Evolutionary conservation across 768 basidiomycete species (phyloP).

Genomic region (Calocybe gangraenosa): DNA sequence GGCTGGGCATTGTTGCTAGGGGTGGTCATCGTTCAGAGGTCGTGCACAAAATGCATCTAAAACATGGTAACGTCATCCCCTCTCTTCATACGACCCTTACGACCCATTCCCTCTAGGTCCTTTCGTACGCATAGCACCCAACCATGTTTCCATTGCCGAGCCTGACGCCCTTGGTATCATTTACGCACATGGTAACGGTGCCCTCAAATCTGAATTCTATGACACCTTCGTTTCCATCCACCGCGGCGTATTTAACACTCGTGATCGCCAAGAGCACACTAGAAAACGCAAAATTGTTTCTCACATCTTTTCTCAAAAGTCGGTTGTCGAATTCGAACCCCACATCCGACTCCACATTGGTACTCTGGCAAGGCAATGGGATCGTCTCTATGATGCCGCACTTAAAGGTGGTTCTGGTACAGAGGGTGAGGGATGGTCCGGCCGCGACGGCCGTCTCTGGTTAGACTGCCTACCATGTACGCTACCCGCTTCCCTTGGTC

Average conservation of each 20-base stretch:
- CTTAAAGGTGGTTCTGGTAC: conserved; percentile 50
- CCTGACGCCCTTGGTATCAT: conserved; percentile 72
- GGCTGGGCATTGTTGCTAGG: conserved; percentile 64
- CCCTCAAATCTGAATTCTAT: conserved; percentile 75
- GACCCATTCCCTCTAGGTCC: conserved; percentile 42
- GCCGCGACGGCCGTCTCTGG: conserved; percentile 62
- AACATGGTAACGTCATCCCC: conserved; percentile 48
- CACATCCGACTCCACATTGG: conserved; percentile 60
- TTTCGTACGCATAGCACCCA: conserved; percentile 69
- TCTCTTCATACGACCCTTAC: neutral
- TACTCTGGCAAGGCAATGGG: conserved; percentile 70
- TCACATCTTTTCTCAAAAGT: conserved; percentile 82
- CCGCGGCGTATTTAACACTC: conserved; percentile 75
- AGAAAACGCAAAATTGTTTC: conserved; percentile 91
- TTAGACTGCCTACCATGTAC: conserved; percentile 70
- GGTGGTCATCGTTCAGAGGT: conserved; percentile 72
- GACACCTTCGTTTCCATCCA: conserved; percentile 74
- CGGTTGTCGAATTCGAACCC: conserved; percentile 82
- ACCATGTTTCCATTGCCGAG: conserved; percentile 73
- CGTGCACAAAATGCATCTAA: conserved; percentile 69
- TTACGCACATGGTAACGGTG: conserved; percentile 83
- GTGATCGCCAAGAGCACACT: conserved; percentile 73
- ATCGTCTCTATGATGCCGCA: conserved; percentile 55
- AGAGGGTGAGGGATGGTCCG: conserved; percentile 67
- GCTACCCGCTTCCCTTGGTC: conserved; percentile 17